These are phyloP conservation scores for Podospora pseudocomata DNA, from an alignment of 495 filamentous ascomycete genomes.

Conservation along the genomic window DNA sequence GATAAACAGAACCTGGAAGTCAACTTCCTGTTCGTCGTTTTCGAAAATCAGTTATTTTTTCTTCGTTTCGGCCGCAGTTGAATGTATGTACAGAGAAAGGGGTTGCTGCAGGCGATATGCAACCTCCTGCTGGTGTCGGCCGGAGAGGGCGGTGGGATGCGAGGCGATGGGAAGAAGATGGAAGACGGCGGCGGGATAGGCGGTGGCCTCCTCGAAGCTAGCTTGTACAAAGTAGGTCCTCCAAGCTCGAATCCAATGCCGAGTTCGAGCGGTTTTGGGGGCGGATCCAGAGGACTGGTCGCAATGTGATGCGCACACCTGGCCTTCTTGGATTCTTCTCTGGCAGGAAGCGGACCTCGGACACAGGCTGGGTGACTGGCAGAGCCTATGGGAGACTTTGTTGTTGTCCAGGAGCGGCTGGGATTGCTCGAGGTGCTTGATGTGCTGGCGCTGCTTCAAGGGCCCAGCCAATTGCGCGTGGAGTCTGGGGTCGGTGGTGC, in stretches of 20 bases:
- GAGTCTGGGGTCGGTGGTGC: slow-evolving; percentile 33
- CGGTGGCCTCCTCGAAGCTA: background rate
- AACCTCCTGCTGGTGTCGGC: background rate
- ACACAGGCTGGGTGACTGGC: slow-evolving; percentile 9
- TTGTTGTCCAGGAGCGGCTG: slow-evolving; percentile 38
- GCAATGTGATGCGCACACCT: slow-evolving; percentile 3
- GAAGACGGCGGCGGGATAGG: background rate
- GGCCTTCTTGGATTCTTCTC: background rate
- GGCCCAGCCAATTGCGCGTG: slow-evolving; percentile 33
- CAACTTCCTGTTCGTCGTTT: background rate
- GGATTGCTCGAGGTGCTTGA: slow-evolving; percentile 28
- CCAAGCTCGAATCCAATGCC: background rate
- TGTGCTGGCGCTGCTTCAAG: slow-evolving; percentile 40
- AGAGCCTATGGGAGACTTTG: slow-evolving; percentile 40
- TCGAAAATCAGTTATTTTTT: background rate
- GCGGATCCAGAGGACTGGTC: background rate
- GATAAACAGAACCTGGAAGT: background rate
- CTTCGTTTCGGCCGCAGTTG: background rate
- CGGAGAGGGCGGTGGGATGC: background rate
- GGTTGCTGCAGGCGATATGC: background rate
- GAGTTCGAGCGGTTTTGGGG: background rate
- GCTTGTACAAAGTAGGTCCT: background rate
- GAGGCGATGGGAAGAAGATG: background rate
- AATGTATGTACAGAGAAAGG: background rate
- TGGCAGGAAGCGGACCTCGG: background rate